Conservation (phyloP, 1,284 basidiomycete species). For the Trichosporon asahii region DNA sequence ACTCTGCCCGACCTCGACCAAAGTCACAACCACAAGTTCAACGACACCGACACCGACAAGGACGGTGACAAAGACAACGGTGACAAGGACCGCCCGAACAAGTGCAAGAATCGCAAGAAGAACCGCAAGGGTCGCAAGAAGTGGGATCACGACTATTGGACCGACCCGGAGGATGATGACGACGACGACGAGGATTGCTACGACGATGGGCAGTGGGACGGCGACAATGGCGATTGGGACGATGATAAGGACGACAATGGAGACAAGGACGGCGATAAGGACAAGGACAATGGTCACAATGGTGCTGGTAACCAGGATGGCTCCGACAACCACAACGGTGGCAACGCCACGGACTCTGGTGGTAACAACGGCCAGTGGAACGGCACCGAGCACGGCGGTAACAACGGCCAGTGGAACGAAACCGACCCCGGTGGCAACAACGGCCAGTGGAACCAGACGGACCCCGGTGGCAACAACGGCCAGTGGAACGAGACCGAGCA, state of each 20-base stretch:
- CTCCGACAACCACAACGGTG: background rate
- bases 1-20: background rate
- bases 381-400: background rate
- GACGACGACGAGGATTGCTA: background rate
- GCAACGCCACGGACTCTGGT: background rate
- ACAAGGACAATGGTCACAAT: background rate
- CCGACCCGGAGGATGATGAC: background rate
- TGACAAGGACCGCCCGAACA: background rate
- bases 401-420: background rate
- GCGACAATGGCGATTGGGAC: background rate
- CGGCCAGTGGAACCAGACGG: background rate
- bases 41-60: background rate
- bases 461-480: background rate
- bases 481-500: background rate
- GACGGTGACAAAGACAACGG: background rate
- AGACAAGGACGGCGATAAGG: background rate
- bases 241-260: background rate
- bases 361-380: background rate
- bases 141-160: background rate
- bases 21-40: background rate
- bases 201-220: background rate
- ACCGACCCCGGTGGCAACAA: background rate
- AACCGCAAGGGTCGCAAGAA: background rate
- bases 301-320: background rate
- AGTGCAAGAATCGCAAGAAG: background rate